These are phyloP conservation scores for Talaromyces sp. DNA, from an alignment of 2,329 filamentous ascomycete genomes.

Conservation along the genomic window DNA sequence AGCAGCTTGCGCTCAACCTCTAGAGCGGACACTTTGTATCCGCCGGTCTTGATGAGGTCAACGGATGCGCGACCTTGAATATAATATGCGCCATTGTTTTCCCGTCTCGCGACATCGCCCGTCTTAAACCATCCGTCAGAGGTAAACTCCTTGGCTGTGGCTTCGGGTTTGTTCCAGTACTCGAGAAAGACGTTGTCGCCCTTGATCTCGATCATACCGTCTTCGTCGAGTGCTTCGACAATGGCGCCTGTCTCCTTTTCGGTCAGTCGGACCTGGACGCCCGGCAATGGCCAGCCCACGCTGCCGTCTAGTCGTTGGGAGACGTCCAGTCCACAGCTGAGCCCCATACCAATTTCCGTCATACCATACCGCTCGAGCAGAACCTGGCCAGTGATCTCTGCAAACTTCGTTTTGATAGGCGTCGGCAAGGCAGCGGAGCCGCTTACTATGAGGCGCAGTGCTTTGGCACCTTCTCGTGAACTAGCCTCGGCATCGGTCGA, in stretches of 20 bases:
- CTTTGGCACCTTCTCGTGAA: constrained; percentile 27
- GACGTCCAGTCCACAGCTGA: constrained; percentile 40
- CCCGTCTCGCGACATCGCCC: constrained; percentile 38
- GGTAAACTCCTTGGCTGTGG: constrained; percentile 43
- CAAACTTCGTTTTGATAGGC: constrained; percentile 36
- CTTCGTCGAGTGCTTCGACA: constrained; percentile 28
- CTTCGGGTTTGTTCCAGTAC: constrained; percentile 33
- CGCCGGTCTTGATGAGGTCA: constrained; percentile 53
- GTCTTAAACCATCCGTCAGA: constrained; percentile 47
- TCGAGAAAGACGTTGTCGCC: constrained; percentile 39
- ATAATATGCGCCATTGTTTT: constrained; percentile 40
- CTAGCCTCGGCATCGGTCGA: constrained; percentile 28
- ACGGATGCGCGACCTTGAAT: constrained; percentile 50
- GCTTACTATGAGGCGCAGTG: constrained; percentile 35
- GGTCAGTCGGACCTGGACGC: constrained; percentile 43
- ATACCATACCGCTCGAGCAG: constrained; percentile 48
- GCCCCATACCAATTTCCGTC: constrained; percentile 47
- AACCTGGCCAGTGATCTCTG: constrained; percentile 36
- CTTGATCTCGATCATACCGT: constrained; percentile 41
- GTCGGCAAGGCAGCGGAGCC: constrained; percentile 40
- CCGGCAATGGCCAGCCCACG: constrained; percentile 45
- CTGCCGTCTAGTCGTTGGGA: constrained; percentile 41
- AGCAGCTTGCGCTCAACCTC: constrained; percentile 53
- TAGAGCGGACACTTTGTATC: constrained; percentile 52
- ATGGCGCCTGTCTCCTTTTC: constrained; percentile 33